phyloP scores from a whole-genome alignment of 148 eudicot genomes.

The Gaultheria prostrata region DNA sequence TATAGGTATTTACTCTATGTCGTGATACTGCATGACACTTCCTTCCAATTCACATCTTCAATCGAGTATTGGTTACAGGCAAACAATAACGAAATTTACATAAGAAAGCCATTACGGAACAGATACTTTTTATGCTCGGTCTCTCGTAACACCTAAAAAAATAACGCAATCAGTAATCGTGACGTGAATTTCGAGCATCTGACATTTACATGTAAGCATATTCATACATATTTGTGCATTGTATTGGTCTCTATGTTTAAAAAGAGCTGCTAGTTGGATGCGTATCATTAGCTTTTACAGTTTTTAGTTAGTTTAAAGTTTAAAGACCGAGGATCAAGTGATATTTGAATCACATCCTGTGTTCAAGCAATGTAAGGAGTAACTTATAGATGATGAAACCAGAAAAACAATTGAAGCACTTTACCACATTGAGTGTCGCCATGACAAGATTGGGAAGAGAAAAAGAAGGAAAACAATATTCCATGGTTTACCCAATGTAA shows the following conservation, averaged over 20 bases:
- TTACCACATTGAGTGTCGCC: background rate
- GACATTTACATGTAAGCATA: background rate
- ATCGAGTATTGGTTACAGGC: background rate
- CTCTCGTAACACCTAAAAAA: too few species aligned
- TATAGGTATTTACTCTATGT: background rate
- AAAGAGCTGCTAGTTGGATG: background rate
- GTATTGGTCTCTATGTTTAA: background rate
- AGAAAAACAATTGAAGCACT: background rate
- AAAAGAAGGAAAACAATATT: background rate
- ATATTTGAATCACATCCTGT: background rate
- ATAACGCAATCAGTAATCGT: background rate
- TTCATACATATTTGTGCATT: background rate
- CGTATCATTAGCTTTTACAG: background rate
- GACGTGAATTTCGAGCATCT: background rate
- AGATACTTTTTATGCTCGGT: background rate
- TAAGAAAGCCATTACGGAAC: background rate
- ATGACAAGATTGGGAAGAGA: background rate
- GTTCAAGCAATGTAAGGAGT: background rate
- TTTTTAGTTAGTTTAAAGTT: background rate
- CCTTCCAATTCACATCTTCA: background rate
- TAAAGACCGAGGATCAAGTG: background rate
- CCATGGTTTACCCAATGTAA: background rate
- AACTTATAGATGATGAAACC: background rate
- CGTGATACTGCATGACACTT: background rate
- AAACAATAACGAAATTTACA: background rate